A percentile compares a stretch with the other conserved stretches of the same genome.
These are phyloP conservation scores for Nemania sp. DNA, from an alignment of 2,329 filamentous ascomycete species.

Conservation along the genomic window DNA sequence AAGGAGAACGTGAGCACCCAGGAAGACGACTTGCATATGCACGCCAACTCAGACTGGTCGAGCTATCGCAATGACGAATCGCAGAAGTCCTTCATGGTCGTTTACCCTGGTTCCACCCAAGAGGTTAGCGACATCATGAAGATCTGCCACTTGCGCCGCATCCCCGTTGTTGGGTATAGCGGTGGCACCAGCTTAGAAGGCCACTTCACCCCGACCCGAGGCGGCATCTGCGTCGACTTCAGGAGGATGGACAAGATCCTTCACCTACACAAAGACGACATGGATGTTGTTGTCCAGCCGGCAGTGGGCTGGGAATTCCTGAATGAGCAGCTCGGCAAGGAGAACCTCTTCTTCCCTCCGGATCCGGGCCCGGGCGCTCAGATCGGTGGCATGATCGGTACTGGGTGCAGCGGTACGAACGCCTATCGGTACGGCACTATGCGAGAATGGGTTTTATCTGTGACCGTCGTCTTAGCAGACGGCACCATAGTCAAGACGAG, in stretches of 20 bases:
- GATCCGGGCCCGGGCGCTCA: slow-evolving; percentile 83
- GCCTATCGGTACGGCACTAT: slow-evolving; percentile 85
- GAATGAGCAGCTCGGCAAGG: slow-evolving; percentile 68
- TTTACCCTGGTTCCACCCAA: slow-evolving; percentile 72
- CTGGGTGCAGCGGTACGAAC: slow-evolving; percentile 72
- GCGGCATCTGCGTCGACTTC: slow-evolving; percentile 78
- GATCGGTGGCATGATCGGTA: slow-evolving; percentile 81
- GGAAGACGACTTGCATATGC: slow-evolving; percentile 56
- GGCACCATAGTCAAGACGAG: slow-evolving; percentile 80
- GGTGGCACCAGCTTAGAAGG: slow-evolving; percentile 80
- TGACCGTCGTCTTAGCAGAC: slow-evolving; percentile 82
- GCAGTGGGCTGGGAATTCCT: slow-evolving; percentile 79
- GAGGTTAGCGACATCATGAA: slow-evolving; percentile 77
- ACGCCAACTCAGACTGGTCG: slow-evolving; percentile 66
- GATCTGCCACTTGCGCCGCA: slow-evolving; percentile 68
- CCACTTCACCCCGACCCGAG: slow-evolving; percentile 72
- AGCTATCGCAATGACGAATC: slow-evolving; percentile 55
- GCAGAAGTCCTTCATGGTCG: slow-evolving; percentile 65
- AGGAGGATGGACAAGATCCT: slow-evolving; percentile 73
- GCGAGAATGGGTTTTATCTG: slow-evolving; percentile 81
- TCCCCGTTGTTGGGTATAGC: slow-evolving; percentile 75
- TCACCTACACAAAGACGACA: slow-evolving; percentile 66
- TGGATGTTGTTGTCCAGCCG: slow-evolving; percentile 70
- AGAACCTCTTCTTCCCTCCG: slow-evolving; percentile 80
- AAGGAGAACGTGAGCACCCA: slow-evolving; percentile 66